Evolutionary conservation across 148 eudicot species (phyloP), one percentile per base, ranked within the genome.

Genomic region (Chenopodium suecicum): DNA sequence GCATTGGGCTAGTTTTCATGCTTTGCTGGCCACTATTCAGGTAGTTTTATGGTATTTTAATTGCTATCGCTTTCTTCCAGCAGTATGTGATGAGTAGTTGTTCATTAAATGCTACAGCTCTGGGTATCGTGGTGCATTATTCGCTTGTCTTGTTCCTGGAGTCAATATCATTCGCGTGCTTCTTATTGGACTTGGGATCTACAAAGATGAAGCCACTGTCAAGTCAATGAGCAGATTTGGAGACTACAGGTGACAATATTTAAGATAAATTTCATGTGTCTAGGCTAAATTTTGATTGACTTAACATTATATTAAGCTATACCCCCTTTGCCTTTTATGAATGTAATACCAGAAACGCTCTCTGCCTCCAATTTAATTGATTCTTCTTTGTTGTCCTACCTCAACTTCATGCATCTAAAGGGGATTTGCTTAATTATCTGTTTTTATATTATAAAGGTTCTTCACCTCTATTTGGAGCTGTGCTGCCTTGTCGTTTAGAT

Each of bases 11-110:
- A 70, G 92, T 83, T 64, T 93, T 95, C 93, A 92, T 92, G 97
- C 92, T 95, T 69, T 95, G 98, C 88, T 95, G 98, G 98, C 98
- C 98, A 47, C 83, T 95, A 81, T 95, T 95, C 92, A 93, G 98
- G 98, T 95, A 87, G 76, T 56, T 29, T 17, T 41, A 37, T 50
- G 32, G 56, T 75, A 64, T 10, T 8, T 48, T 70, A 62, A 20
- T 19, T 76, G 0, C 10, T 34, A 56, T 27, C 25, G 22, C 58
- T 56, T 10, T 56, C 70, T 77, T 46, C 52, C 14, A 75, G 4
- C 11, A 25, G 9, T 70, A n/a, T 50, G 37, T 74, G 60, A 73
- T 74, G 67, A 78, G 52, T 78, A 25, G 8, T 48, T n/a, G 37
- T 5, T 65, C 79, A 52, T 73, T 68, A 23, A 67, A 68, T 78